Evolutionary conservation across 305 asterid species (phyloP).

Genomic region (Fraxinus nigra): DNA sequence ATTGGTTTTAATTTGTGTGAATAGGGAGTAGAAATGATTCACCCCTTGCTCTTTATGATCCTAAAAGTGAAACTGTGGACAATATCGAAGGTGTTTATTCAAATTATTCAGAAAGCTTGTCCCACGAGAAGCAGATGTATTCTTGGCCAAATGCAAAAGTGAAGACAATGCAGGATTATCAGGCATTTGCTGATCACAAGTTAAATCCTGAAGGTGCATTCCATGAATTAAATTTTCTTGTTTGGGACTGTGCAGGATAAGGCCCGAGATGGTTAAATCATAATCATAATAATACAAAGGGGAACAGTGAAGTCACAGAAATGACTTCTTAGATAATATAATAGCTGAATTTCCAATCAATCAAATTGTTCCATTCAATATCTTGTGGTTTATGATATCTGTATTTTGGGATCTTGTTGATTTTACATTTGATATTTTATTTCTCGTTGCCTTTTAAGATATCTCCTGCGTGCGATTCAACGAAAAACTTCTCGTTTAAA

Average conservation of each 20-base stretch:
- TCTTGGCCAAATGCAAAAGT: slow-evolving; percentile 33
- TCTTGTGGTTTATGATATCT: slow-evolving; percentile 4
- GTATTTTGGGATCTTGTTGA: slow-evolving; percentile 1
- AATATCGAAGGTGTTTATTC: slow-evolving; percentile 37
- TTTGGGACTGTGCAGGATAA: slow-evolving; percentile 11
- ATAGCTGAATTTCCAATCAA: not conserved
- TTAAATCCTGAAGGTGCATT: slow-evolving; percentile 41
- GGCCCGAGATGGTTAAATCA: not conserved
- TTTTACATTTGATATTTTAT: slow-evolving; percentile 2
- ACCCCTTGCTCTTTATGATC: slow-evolving; percentile 37
- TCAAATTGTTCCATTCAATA: not conserved
- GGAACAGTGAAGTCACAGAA: not conserved
- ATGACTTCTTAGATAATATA: slow-evolving; percentile 12
- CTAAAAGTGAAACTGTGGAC: slow-evolving; percentile 43
- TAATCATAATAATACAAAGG: not conserved
- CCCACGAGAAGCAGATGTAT: slow-evolving; percentile 34
- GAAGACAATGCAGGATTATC: slow-evolving; percentile 34
- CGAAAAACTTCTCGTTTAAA: not conserved
- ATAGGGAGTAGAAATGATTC: slow-evolving; percentile 70
- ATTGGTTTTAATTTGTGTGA: slow-evolving; percentile 19
- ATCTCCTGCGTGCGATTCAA: not conserved
- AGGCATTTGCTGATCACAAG: slow-evolving; percentile 37
- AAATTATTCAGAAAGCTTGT: slow-evolving; percentile 30
- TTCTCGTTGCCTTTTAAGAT: slow-evolving; percentile 3
- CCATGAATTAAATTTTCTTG: slow-evolving; percentile 8